phyloP scores from a whole-genome alignment of 164 flowering plant genomes.

The Umbilicus rupestris region DNA sequence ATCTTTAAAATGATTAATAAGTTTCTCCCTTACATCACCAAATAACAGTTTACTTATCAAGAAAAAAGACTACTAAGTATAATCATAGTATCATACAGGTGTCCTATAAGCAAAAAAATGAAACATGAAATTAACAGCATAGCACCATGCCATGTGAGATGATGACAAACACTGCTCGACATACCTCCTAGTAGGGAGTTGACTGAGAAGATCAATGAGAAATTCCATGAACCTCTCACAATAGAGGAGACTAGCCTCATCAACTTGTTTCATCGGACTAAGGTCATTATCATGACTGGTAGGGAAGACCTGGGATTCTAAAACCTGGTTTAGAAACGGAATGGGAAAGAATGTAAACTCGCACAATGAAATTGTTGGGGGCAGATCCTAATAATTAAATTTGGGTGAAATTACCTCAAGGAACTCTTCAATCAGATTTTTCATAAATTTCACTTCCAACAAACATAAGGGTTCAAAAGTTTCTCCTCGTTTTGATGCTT shows the following conservation, averaged over 20 bases:
- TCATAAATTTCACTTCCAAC: slow-evolving; percentile 72
- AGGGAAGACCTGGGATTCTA: slow-evolving; percentile 53
- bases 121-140: not conserved
- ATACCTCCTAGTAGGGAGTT: slow-evolving; percentile 97
- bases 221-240: slow-evolving; percentile 99
- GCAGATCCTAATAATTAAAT: not conserved
- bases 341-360: not conserved
- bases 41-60: not conserved
- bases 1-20: not conserved
- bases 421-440: slow-evolving; percentile 78
- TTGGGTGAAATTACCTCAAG: slow-evolving; percentile 44
- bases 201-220: slow-evolving; percentile 91
- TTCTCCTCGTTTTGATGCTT: slow-evolving; percentile 48
- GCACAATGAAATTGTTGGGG: not conserved
- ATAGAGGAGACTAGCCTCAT: slow-evolving; percentile 71
- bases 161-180: not conserved
- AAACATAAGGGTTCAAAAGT: slow-evolving; percentile 43
- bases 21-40: not conserved
- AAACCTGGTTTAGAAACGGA: slow-evolving; percentile 36
- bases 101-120: not conserved
- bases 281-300: slow-evolving; percentile 17
- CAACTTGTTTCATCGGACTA: slow-evolving; percentile 20
- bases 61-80: not conserved
- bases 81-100: not conserved
- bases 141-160: not conserved